Evolutionary conservation across 2,329 filamentous ascomycete species (phyloP), one percentile per base, ranked within the genome.

Genomic region (Eutypa lata): DNA sequence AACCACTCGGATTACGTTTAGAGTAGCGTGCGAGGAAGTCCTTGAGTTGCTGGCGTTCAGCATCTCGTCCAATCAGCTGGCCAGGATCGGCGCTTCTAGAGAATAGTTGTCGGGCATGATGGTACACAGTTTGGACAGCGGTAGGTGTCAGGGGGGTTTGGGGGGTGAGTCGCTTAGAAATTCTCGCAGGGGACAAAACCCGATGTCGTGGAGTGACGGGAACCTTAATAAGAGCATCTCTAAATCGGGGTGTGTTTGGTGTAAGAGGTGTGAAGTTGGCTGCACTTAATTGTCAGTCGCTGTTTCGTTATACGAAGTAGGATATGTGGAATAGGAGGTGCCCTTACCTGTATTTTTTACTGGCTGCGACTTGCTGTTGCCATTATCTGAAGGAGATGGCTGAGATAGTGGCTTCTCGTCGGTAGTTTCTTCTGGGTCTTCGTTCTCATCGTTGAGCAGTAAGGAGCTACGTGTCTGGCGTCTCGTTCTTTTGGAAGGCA

Each of bases 21-120:
- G 86, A 74, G 60, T 85, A 84, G 48, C 81, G 79, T 38, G 82
- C 75, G 48, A 97, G 78, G 66, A 96, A 97, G 0, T 67, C 71
- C 13, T 76, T 74, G 33, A 97, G 74, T 58, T 91, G 86, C 14
- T 79, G 74, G 40, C 82, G 76, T 65, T 87, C 76, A 65, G 81
- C 74, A 28, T 96, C 90, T 45, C 92, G 86, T 47, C 92, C 92
- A 52, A 96, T 80, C 13, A 97, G 76, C 61, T 85, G 82, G 2
- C 87, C 84, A 1, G 90, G 88, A 52, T 87, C 85, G 8, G 88
- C 84, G 57, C 89, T 89, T 48, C 91, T 85, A 7, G 89, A 86
- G 66, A 99, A 99, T 2, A 96, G 73, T 65, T 96, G 91, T 28
- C 93, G 86, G 16, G 91, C 94, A 55, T 87, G 81, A 57, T 94